A percentile compares a stretch with the other conserved stretches of the same genome.
Conservation (phyloP, 208 protist species). For the Acanthamoeba lenticulata region DNA sequence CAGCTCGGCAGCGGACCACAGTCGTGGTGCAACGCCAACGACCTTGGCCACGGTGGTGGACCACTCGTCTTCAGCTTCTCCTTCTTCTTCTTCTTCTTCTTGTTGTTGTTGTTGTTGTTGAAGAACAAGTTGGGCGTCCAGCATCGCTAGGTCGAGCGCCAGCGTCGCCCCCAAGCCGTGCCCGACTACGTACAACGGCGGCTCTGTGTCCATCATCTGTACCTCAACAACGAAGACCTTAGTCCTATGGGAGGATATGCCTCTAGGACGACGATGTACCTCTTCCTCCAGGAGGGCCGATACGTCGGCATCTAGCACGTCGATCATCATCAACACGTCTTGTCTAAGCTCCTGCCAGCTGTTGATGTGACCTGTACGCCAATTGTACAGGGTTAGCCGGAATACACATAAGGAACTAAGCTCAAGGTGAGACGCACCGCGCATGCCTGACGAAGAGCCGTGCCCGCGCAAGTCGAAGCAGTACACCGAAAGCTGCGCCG, state of each 20-base stretch:
- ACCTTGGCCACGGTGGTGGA: neutral
- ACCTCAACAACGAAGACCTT: neutral
- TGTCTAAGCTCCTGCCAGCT: neutral
- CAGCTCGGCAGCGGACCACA: neutral
- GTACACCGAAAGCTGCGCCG: too few species aligned
- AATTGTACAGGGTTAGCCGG: neutral
- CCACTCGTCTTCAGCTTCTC: too few species aligned
- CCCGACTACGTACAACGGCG: neutral
- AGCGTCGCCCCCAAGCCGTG: neutral
- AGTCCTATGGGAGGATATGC: neutral
- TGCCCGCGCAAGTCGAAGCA: neutral
- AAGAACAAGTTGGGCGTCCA: neutral
- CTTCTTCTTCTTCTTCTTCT: neutral
- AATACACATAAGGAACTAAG: neutral
- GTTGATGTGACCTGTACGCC: neutral
- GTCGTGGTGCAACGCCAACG: neutral
- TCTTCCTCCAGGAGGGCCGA: neutral
- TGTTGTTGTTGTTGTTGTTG: too few species aligned
- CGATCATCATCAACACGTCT: neutral
- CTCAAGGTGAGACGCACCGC: neutral
- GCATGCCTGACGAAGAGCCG: neutral
- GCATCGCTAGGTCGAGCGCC: neutral
- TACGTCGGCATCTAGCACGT: neutral
- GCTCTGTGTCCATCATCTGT: neutral
- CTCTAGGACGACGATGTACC: neutral